phyloP scores from a whole-genome alignment of 305 asterid genomes.

The Plantago coronopus region DNA sequence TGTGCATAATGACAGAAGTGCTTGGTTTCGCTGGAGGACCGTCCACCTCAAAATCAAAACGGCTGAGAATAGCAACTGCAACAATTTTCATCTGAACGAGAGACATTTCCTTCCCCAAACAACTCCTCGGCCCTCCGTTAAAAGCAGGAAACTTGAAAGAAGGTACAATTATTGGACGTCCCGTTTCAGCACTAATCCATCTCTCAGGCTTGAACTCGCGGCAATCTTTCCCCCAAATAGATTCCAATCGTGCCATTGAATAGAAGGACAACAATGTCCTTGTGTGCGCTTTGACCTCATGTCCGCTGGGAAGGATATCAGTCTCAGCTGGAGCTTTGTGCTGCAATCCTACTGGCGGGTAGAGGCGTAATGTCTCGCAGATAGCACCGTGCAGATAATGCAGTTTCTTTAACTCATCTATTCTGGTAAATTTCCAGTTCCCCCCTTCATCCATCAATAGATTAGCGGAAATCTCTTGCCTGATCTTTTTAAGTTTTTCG shows the following conservation, averaged over 20 bases:
- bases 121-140: conserved; percentile 48
- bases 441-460: conserved; percentile 1
- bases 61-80: conserved; percentile 33
- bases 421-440: conserved; percentile 17
- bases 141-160: conserved; percentile 46
- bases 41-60: conserved; percentile 28
- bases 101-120: conserved; percentile 47
- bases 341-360: conserved; percentile 43
- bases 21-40: conserved; percentile 31
- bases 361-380: conserved; percentile 38
- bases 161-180: conserved; percentile 31
- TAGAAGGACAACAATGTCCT: conserved; percentile 35
- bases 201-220: conserved; percentile 48
- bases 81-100: conserved; percentile 37
- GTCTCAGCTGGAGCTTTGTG: conserved; percentile 35
- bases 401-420: conserved; percentile 21
- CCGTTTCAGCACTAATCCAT: conserved; percentile 34
- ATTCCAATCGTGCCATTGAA: conserved; percentile 51
- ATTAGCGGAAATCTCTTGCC: conserved; percentile 27
- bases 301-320: conserved; percentile 44
- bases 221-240: conserved; percentile 44
- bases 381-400: conserved; percentile 39
- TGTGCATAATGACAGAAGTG: conserved; percentile 35
- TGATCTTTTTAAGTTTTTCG: conserved; percentile 22
- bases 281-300: conserved; percentile 29